Conservation (phyloP, 2,329 filamentous ascomycete species). For the Pseudogymnoascus destructans region DNA sequence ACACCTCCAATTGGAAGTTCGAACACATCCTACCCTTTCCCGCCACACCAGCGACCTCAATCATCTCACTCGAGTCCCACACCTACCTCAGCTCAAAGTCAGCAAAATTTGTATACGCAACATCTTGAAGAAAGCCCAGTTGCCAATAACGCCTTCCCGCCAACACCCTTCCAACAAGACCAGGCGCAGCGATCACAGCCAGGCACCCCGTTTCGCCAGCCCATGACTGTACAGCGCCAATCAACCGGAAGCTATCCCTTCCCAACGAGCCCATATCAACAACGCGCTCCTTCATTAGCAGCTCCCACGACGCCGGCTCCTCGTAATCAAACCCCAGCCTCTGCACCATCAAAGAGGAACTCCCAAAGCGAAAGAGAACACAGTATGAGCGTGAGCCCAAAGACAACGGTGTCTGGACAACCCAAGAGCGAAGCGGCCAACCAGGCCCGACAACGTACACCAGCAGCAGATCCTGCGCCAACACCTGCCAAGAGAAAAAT, state of each 20-base stretch:
- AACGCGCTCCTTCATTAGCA: conserved; percentile 31
- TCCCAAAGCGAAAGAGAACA: conserved; percentile 52
- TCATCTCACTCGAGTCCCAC: conserved; percentile 47
- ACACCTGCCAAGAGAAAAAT: conserved; percentile 37
- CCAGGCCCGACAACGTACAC: conserved; percentile 21
- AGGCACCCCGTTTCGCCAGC: conserved; percentile 37
- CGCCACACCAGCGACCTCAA: conserved; percentile 37
- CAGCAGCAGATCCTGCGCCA: conserved; percentile 26
- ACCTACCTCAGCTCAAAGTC: conserved; percentile 48
- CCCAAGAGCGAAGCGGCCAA: conserved; percentile 19
- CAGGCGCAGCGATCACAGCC: conserved; percentile 22
- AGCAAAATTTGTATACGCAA: conserved; percentile 39
- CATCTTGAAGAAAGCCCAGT: conserved; percentile 42
- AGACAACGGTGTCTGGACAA: conserved; percentile 40
- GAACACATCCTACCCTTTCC: conserved; percentile 23
- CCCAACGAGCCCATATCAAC: conserved; percentile 48
- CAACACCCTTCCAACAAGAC: conserved; percentile 21
- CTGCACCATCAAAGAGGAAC: conserved; percentile 29
- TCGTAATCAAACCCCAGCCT: conserved; percentile 37
- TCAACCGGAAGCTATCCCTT: conserved; percentile 35
- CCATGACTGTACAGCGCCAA: conserved; percentile 34
- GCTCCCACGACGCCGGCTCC: conserved; percentile 31
- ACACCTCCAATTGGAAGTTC: conserved; percentile 26
- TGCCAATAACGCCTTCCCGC: conserved; percentile 17
- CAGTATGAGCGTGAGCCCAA: conserved; percentile 66